phyloP scores from a whole-genome alignment of 2,329 filamentous ascomycete species.

The Endothia cerciana region DNA sequence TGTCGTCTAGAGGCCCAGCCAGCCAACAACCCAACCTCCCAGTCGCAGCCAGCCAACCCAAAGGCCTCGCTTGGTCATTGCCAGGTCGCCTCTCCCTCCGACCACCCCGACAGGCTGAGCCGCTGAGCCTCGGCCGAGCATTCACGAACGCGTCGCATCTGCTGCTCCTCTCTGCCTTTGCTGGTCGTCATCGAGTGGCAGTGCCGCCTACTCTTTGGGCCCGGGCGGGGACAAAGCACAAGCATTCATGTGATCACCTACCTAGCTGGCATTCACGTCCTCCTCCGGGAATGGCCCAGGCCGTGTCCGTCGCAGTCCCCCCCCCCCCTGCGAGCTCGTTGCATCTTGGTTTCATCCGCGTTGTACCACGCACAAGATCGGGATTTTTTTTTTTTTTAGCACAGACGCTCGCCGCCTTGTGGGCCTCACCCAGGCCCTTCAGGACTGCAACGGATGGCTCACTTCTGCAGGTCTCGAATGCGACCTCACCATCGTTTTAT shows the following conservation, averaged over 20 bases:
- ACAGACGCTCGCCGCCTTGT: neutral
- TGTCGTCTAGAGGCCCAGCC: too few relatives aligned
- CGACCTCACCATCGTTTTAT: neutral
- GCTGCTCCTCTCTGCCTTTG: neutral
- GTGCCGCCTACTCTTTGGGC: conserved; percentile 2
- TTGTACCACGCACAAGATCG: neutral
- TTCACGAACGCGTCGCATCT: conserved; percentile 3
- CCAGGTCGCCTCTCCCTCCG: conserved; percentile 8
- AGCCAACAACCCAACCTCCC: neutral
- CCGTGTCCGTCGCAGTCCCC: neutral
- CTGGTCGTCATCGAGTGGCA: conserved; percentile 6
- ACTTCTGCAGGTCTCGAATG: neutral
- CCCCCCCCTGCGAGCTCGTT: conserved; percentile 2
- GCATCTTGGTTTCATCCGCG: conserved; percentile 20
- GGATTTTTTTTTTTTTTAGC: neutral
- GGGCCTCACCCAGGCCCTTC: neutral
- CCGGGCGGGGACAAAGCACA: neutral
- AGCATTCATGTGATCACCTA: neutral
- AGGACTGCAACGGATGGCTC: neutral
- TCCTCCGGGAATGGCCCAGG: conserved; percentile 2
- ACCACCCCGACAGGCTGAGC: neutral
- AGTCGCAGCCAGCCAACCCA: neutral
- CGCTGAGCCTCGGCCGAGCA: neutral
- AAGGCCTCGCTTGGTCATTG: conserved; percentile 8
- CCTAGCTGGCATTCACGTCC: neutral